Base-by-base conservation (phyloP, 2,329 filamentous ascomycete genomes). In the Fusarium sp. region DNA sequence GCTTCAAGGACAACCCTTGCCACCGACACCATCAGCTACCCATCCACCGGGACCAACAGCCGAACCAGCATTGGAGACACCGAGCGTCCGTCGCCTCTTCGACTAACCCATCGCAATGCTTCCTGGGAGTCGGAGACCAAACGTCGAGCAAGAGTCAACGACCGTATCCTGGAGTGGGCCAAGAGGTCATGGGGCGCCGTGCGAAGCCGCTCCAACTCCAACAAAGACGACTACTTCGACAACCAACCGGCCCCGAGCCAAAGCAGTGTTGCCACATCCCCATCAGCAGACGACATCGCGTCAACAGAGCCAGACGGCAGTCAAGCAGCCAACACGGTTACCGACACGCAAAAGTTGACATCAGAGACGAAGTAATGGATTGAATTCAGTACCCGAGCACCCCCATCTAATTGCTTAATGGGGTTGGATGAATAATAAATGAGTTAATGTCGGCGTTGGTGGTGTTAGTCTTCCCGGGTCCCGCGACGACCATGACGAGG, bases 91-190 rank as follows among this genome's bases (percentile, higher is more conserved):
- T 62, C 63, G 3, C 68, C 71, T 14, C 67, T 73, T 49, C 73
- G 66, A 36, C 60, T 67, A 10, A 49, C 4, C 14, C 42, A 49
- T 57, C 75, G 72, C 33, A 68, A 78, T 34, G 67, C 74, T 23
- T 74, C 75, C 33, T 76, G 76, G 68, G 71, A 73, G 14, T 73
- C 76, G 29, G 70, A 76, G 54, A 65, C 73, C 13, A 74, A 71
- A 46, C 74, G 72, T 27, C 75, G 75, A 10, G 66, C 74, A 42
- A 77, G 66, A 44, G 71, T 80, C 58, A 79, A 79, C 58, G 76
- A 76, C 36, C 74, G 74, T 20, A 74, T 80, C 20, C 65, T 72
- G 36, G 74, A 77, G 44, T 80, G 78, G 79, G 79, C 78, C 25
- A 76, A 69, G 65, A 75, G 72, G 31, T 80, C 78, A 0, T 71